Percentiles rank a stretch among this genome's conserved stretches.
Conservation (phyloP, 306 rosid genomes). For the Rosa lucieae region DNA sequence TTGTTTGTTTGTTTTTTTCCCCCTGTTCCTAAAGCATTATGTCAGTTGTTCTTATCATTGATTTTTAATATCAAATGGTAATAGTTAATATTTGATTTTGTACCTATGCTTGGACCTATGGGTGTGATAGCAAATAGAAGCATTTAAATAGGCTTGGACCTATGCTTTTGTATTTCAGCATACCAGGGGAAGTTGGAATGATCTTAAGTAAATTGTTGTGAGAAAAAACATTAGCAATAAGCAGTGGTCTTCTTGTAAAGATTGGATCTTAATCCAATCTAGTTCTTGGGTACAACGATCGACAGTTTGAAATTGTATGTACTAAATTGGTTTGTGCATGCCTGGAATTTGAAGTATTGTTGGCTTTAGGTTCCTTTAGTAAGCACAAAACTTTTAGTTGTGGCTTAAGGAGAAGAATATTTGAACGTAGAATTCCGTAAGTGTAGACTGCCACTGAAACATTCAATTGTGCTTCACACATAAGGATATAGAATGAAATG, state of each 20-base stretch:
- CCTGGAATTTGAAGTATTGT: neutral
- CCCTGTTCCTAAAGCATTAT: neutral
- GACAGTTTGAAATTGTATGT: neutral
- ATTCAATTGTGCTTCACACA: neutral
- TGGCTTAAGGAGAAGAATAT: neutral
- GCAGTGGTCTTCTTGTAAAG: neutral
- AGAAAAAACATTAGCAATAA: neutral
- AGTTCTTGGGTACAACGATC: neutral
- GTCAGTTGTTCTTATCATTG: neutral
- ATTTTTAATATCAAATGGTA: neutral
- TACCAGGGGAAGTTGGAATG: neutral
- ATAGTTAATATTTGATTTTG: neutral
- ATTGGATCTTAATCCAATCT: neutral
- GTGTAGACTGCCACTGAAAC: neutral
- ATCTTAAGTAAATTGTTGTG: neutral
- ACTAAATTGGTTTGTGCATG: neutral
- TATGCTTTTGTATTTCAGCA: neutral
- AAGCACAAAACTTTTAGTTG: neutral
- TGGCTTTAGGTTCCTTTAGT: neutral
- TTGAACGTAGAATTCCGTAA: neutral
- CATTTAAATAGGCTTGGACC: neutral
- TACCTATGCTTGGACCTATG: neutral
- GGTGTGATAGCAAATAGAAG: neutral
- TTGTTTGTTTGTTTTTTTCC: neutral
- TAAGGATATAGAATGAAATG: neutral